Conservation (phyloP, 2,329 filamentous ascomycete genomes). For the Sclerotiophoma versabilis region DNA sequence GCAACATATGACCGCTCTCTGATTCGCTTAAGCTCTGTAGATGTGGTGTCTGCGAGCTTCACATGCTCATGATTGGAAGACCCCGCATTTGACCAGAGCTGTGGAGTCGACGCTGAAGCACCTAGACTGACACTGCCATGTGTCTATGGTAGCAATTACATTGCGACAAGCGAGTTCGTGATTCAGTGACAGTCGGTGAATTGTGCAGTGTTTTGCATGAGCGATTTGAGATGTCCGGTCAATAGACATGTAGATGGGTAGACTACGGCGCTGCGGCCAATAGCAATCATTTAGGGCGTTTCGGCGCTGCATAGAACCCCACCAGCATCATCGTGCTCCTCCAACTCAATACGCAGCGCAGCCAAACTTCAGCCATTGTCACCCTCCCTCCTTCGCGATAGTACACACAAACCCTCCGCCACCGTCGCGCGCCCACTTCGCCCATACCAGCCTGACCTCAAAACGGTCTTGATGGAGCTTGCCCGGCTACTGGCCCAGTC, state of each 20-base stretch:
- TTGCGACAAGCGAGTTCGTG: neutral
- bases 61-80: conserved; percentile 28
- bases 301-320: conserved; percentile 32
- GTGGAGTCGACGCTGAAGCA: neutral
- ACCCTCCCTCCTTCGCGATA: conserved; percentile 21
- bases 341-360: conserved; percentile 23
- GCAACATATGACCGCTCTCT: conserved; percentile 10
- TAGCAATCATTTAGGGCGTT: conserved; percentile 13
- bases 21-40: conserved; percentile 31
- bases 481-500: conserved; percentile 61
- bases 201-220: conserved; percentile 4
- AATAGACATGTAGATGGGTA: conserved; percentile 10
- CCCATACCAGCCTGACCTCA: conserved; percentile 29
- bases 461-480: conserved; percentile 61
- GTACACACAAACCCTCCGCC: conserved; percentile 8
- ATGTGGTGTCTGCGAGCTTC: conserved; percentile 30
- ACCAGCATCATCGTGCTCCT: conserved; percentile 42
- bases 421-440: conserved; percentile 17
- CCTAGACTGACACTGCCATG: neutral
- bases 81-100: conserved; percentile 32
- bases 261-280: conserved; percentile 12
- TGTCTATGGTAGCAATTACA: neutral
- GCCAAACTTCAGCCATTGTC: conserved; percentile 39
- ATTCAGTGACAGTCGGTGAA: neutral
- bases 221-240: conserved; percentile 13